These are phyloP conservation scores for Xylona heveae DNA, from an alignment of 495 filamentous ascomycete genomes.

Conservation along the genomic window DNA sequence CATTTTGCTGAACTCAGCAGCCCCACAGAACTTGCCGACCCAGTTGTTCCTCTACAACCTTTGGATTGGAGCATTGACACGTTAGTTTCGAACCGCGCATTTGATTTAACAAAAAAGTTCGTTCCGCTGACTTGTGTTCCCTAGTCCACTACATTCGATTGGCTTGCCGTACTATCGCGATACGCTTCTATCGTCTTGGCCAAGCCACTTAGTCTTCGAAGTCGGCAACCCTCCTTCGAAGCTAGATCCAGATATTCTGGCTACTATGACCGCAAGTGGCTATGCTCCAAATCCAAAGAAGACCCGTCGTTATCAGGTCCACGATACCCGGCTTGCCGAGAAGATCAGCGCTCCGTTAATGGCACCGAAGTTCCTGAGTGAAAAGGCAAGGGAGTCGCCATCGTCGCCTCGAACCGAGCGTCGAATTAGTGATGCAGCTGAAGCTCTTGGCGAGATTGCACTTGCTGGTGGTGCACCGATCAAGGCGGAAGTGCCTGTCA, in stretches of 20 bases:
- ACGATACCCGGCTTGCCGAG: slow-evolving; percentile 43
- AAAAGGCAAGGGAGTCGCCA: slow-evolving; percentile 56
- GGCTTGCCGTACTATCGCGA: slow-evolving; percentile 93
- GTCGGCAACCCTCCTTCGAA: slow-evolving; percentile 61
- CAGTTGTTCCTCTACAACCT: slow-evolving; percentile 23
- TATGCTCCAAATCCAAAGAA: slow-evolving; percentile 62
- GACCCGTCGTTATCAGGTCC: slow-evolving; percentile 56
- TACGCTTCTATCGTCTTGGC: slow-evolving; percentile 71
- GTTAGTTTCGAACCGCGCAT: slow-evolving; percentile 19
- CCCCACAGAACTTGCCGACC: slow-evolving; percentile 57
- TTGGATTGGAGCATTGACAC: slow-evolving; percentile 51
- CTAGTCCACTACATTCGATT: slow-evolving; percentile 57
- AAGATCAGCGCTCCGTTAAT: slow-evolving; percentile 30
- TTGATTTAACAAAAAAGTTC: background rate
- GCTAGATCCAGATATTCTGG: slow-evolving; percentile 51
- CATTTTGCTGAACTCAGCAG: slow-evolving; percentile 72
- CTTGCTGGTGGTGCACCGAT: slow-evolving; percentile 18
- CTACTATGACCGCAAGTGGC: slow-evolving; percentile 38
- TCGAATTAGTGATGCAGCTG: slow-evolving; percentile 36
- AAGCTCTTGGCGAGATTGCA: slow-evolving; percentile 24
- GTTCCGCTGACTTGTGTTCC: slow-evolving; percentile 6
- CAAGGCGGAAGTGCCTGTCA: slow-evolving; percentile 54
- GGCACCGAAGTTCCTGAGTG: slow-evolving; percentile 79
- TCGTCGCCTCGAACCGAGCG: slow-evolving; percentile 19
- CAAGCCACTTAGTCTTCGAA: slow-evolving; percentile 60